Evolutionary conservation across 1,284 basidiomycete genomes (phyloP), one percentile per base, ranked within the genome.

Genomic region (Papiliotrema laurentii): DNA sequence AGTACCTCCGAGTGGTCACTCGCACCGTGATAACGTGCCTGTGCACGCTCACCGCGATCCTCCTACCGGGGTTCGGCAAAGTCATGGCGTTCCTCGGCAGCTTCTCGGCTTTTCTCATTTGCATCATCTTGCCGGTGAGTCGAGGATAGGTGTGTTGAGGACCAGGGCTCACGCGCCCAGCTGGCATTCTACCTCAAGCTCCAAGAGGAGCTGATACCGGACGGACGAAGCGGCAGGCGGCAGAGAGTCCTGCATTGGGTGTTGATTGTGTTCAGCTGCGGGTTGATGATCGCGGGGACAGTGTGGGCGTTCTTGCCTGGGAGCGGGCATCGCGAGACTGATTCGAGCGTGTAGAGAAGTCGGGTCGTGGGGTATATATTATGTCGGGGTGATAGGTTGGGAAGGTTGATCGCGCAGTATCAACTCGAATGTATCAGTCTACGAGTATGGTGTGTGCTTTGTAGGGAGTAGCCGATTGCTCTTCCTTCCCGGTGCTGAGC

Each of bases 41-140:
- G 11, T 67, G 65, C 42, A 55, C 58, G 0, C 50, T 47, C 4
- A 62, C 63, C 1, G 68, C 71, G 13, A 57, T 75, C 19, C 43
- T 59, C 19, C 51, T 73, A 21, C 71, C 73, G 11, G 69, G 66
- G 9, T 73, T 72, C 82, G 58, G 86, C 56, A 81, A 84, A 21
- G 81, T 92, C 67, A 93, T 97, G 89, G 87, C 87, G 13, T 89
- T 93, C 69, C 76, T 94, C 31, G 91, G 92, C 4, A 84, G 85
- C 27, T 92, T 91, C 69, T 83, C 86, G 31, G 86, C 89, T 0
- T 93, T 93, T 66, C 75, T 86, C 57, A 81, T 91, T 28, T 88
- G 86, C 59, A 82, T 89, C 39, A 85, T 91, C 60, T 83, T 87
- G 1, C 89, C 89, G 2, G 78, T 90, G 24, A 68, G 73, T 57